These are phyloP conservation scores for Trematosphaeria pertusa DNA, from an alignment of 2,329 filamentous ascomycete species.

Conservation along the genomic window DNA sequence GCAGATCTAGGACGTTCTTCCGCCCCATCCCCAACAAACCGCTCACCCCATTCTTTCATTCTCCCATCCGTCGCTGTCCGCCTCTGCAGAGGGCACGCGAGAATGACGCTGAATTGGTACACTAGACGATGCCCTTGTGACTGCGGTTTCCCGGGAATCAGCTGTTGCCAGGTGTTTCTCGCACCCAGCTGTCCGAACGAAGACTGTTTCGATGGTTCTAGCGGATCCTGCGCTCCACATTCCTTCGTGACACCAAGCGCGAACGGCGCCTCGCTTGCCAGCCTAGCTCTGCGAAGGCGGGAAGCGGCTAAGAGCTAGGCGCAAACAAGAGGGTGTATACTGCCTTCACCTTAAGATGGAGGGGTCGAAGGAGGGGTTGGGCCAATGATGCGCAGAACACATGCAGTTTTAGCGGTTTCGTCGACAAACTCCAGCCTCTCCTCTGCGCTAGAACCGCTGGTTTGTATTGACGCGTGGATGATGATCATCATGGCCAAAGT, in stretches of 20 bases:
- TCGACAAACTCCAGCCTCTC: constrained; percentile 22
- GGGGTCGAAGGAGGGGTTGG: constrained; percentile 29
- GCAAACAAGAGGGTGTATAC: constrained; percentile 28
- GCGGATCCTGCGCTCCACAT: no score
- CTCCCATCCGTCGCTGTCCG: no score
- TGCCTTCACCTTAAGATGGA: constrained; percentile 18
- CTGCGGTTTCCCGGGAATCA: no score
- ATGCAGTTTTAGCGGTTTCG: constrained; percentile 28
- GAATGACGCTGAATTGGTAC: no score
- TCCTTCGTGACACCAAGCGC: no score
- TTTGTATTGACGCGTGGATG: constrained; percentile 38
- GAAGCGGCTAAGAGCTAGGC: constrained; percentile 22
- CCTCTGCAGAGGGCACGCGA: no score
- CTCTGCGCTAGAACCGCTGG: constrained; percentile 13
- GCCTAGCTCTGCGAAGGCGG: background rate
- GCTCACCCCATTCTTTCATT: no score
- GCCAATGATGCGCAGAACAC: constrained; percentile 8
- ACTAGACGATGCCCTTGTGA: no score
- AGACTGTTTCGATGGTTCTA: no score
- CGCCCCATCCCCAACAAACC: background rate
- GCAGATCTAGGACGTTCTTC: constrained; percentile 1
- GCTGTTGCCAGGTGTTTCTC: no score
- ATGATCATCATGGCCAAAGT: constrained; percentile 25
- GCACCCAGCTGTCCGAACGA: no score
- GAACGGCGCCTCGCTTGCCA: no score